These are phyloP conservation scores for Geranomyces variabilis DNA, from an alignment of 192 early-diverging fungal genomes.

Conservation along the genomic window DNA sequence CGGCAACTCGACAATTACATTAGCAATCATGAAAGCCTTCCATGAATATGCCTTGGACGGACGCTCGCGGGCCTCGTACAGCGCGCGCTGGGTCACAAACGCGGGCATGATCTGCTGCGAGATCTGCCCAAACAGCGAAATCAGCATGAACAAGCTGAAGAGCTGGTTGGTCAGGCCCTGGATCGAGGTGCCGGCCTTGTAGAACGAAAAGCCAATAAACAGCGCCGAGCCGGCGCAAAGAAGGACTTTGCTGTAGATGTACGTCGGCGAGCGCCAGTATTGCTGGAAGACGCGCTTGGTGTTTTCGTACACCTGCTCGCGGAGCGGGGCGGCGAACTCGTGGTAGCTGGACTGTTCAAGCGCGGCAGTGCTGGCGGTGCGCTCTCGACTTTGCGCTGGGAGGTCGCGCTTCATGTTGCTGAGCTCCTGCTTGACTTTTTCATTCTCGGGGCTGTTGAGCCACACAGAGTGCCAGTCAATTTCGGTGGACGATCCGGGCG, in stretches of 20 bases:
- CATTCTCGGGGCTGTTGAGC: conserved; percentile 60
- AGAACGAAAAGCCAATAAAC: conserved; percentile 72
- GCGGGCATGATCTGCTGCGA: conserved; percentile 19
- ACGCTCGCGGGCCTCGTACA: conserved; percentile 22
- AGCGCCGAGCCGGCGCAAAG: conserved; percentile 51
- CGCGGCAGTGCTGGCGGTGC: neutral
- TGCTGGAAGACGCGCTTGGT: conserved; percentile 61
- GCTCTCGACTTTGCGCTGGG: neutral
- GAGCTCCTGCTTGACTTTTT: conserved; percentile 51
- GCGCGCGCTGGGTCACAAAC: conserved; percentile 20
- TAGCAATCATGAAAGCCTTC: conserved; percentile 20
- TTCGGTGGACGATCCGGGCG: conserved; percentile 38
- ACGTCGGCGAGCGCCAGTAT: conserved; percentile 74
- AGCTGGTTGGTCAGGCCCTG: conserved; percentile 68
- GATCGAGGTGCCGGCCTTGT: conserved; percentile 54
- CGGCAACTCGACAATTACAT: conserved; percentile 20
- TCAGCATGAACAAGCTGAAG: conserved; percentile 64
- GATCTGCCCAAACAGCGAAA: conserved; percentile 4
- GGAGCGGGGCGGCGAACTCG: conserved; percentile 47
- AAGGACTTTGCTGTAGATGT: conserved; percentile 58
- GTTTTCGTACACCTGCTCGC: conserved; percentile 59
- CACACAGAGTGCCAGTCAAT: conserved; percentile 76
- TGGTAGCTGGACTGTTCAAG: neutral
- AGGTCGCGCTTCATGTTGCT: conserved; percentile 53
- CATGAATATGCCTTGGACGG: conserved; percentile 18